Base-by-base conservation (phyloP, 1,139 yeast genomes). In the Hanseniaspora gamundiae region DNA sequence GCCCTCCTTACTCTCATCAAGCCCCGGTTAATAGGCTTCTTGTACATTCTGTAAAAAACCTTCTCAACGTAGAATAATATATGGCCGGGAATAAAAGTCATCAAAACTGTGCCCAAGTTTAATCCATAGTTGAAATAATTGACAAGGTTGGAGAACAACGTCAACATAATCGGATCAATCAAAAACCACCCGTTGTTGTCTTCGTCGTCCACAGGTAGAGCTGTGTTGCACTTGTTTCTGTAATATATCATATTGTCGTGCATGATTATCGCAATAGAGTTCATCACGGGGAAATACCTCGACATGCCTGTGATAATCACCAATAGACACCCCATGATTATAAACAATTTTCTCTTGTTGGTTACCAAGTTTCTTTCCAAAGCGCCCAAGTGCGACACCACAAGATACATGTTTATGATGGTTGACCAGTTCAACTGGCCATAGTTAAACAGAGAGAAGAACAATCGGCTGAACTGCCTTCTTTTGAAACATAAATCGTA, bases 191-290 rank as follows among this genome's bases (percentile, higher is more conserved):
- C 39, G 11, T 24, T 24, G n/a, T 36, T 36, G 29, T 16, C 16
- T 3, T 17, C 22, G 6, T 33, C 22, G n/a, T 33, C n/a, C n/a
- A 7, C 24, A 33, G n/a, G 24, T 17, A 8, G 24, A 19, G n/a
- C n/a, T 10, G 36, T 17, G n/a, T 14, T 17, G 20, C 39, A 36
- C 22, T 36, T 36, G 29, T 21, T 22, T 22, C 39, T 20, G 22
- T 36, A 36, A 10, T 36, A 36, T 7, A 36, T 22, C 28, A 36
- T n/a, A 22, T 36, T 36, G 11, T 36, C 39, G 11, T 36, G 39
- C 29, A 36, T 21, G 4, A 36, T 4, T 13, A 36, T 22, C 11
- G 26, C 39, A 8, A 36, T 16, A 3, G 39, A 21, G 8, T 11
- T 14, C 29, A 36, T 14, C 11, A 24, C n/a, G 13, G 28, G 29